Conservation (phyloP, 1,284 basidiomycete genomes). For the Pseudozyma hubeiensis region DNA sequence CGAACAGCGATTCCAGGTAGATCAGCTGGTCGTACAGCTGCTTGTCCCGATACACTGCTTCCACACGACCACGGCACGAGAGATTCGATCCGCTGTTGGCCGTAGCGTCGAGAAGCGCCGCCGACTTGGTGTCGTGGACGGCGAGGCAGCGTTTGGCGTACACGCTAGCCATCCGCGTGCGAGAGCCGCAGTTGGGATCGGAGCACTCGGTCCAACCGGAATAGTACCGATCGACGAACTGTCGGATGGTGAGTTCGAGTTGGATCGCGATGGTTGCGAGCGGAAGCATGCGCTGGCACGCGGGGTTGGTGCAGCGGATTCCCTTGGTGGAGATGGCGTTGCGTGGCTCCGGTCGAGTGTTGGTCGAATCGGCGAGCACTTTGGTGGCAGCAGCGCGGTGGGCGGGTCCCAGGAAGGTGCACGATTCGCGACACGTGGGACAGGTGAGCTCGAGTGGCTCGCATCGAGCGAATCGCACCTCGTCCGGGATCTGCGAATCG, state of each 20-base stretch:
- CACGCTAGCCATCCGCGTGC: slow-evolving; percentile 90
- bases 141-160: slow-evolving; percentile 76
- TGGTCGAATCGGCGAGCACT: slow-evolving; percentile 22
- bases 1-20: slow-evolving; percentile 62
- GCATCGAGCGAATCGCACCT: slow-evolving; percentile 76
- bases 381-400: slow-evolving; percentile 14
- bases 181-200: slow-evolving; percentile 83
- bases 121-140: slow-evolving; percentile 37
- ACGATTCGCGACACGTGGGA: slow-evolving; percentile 40
- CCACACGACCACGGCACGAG: slow-evolving; percentile 54
- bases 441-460: slow-evolving; percentile 54
- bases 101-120: slow-evolving; percentile 22
- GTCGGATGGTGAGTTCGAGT: slow-evolving; percentile 85
- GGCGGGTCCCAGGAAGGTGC: slow-evolving; percentile 41
- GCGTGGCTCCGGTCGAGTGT: slow-evolving; percentile 1
- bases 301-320: slow-evolving; percentile 43
- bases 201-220: slow-evolving; percentile 88
- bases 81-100: slow-evolving; percentile 7
- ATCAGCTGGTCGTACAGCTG: slow-evolving; percentile 65
- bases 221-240: slow-evolving; percentile 84
- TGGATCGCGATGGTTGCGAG: slow-evolving; percentile 72
- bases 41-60: slow-evolving; percentile 59
- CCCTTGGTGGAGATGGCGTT: slow-evolving; percentile 43
- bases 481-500: slow-evolving; percentile 89
- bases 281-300: slow-evolving; percentile 31